Percentiles rank a stretch among this genome's conserved stretches.
Evolutionary conservation across 345 rosid species (phyloP).

Genomic region (Bruguiera sexangula): DNA sequence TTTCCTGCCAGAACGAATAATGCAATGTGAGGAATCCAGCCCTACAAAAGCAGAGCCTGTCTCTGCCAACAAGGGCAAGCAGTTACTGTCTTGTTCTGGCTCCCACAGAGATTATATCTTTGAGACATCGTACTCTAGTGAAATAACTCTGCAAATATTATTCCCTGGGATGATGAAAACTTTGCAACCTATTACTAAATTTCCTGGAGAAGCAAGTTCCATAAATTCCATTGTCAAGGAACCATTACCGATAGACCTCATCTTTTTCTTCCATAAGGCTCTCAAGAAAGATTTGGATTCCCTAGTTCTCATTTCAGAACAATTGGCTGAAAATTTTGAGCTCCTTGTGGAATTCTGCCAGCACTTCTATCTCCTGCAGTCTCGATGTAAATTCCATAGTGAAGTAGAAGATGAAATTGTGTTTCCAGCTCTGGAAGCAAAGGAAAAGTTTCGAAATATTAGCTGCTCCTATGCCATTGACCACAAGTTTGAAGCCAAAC

Average conservation of each 20-base stretch:
- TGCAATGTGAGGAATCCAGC: constrained; percentile 19
- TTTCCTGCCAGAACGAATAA: constrained; percentile 25
- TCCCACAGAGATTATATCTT: constrained; percentile 20
- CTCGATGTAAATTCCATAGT: constrained; percentile 57
- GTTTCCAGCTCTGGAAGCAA: constrained; percentile 78
- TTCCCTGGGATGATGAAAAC: constrained; percentile 33
- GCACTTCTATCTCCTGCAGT: constrained; percentile 50
- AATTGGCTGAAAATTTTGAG: constrained; percentile 41
- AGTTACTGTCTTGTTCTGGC: constrained; percentile 20
- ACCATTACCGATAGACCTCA: constrained; percentile 60
- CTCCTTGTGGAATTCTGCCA: constrained; percentile 54
- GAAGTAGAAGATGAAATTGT: constrained; percentile 79
- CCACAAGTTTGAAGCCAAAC: constrained; percentile 54
- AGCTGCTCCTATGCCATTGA: constrained; percentile 63
- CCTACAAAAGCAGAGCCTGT: constrained; percentile 20
- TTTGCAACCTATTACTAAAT: constrained; percentile 18
- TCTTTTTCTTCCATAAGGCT: constrained; percentile 83
- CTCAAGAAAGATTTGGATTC: constrained; percentile 65
- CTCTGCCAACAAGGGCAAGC: constrained; percentile 27
- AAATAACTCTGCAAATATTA: constrained; percentile 36
- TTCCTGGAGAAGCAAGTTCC: constrained; percentile 36
- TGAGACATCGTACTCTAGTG: constrained; percentile 44
- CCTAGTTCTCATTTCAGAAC: constrained; percentile 57
- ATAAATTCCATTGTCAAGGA: constrained; percentile 25
- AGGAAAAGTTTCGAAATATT: constrained; percentile 56